A percentile compares a stretch with the other conserved stretches of the same genome.
phyloP scores from a whole-genome alignment of 2,329 filamentous ascomycete genomes.

The Colletotrichum tropicicola region DNA sequence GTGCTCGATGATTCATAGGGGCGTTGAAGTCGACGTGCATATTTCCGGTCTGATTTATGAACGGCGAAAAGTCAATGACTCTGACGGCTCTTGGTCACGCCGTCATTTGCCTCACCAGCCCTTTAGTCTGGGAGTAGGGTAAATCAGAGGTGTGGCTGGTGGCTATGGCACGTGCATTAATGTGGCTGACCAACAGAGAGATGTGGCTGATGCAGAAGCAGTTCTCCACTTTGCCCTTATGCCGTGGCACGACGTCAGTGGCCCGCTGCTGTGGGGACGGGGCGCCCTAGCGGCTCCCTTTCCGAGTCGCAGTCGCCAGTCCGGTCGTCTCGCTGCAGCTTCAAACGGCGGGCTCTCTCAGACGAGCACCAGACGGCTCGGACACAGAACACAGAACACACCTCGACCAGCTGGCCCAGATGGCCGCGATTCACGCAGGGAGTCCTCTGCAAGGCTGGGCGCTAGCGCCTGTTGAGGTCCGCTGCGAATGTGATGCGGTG shows the following conservation, averaged over 20 bases:
- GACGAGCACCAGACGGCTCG: too few species aligned
- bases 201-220: constrained; percentile 6
- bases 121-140: background rate
- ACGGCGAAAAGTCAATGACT: constrained; percentile 2
- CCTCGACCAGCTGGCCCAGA: background rate
- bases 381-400: too few species aligned
- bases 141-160: background rate
- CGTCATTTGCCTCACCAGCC: background rate
- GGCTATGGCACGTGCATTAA: constrained; percentile 12
- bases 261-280: constrained; percentile 2
- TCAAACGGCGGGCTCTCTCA: too few species aligned
- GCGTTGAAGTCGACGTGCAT: background rate
- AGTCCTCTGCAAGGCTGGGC: background rate
- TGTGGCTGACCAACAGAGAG: too few species aligned
- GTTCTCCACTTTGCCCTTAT: too few species aligned
- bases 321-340: background rate
- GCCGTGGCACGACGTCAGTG: constrained; percentile 25
- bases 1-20: constrained; percentile 19
- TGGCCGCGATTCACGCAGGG: background rate
- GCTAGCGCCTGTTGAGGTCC: background rate
- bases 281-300: too few species aligned
- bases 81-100: constrained; percentile 5
- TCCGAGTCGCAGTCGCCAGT: background rate
- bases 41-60: background rate
- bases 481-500: background rate